These are phyloP conservation scores for Scheffersomyces segobiensis DNA, from an alignment of 1,139 yeast genomes.

Conservation along the genomic window DNA sequence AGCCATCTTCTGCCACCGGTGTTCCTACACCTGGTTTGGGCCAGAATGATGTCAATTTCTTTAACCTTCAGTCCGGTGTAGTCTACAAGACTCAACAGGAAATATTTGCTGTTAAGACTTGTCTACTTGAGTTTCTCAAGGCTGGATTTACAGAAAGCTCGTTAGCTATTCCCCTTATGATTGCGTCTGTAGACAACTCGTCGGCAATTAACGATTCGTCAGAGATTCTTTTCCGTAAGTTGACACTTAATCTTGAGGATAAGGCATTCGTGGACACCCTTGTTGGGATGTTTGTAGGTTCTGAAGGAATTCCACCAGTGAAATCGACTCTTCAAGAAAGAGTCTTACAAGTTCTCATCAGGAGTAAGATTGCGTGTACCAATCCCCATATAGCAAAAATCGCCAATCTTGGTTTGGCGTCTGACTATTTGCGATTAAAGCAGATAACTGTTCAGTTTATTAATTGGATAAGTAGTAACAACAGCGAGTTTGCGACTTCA, in stretches of 20 bases:
- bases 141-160: constrained; percentile 40
- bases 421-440: constrained; percentile 48
- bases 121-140: constrained; percentile 35
- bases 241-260: constrained; percentile 55
- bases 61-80: constrained; percentile 70
- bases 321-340: constrained; percentile 56
- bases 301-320: constrained; percentile 49
- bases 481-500: constrained; percentile 13
- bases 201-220: constrained; percentile 55
- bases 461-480: constrained; percentile 46
- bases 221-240: constrained; percentile 50
- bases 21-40: constrained; percentile 63
- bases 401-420: constrained; percentile 57
- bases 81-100: constrained; percentile 50
- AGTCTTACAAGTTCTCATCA: constrained; percentile 52
- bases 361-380: constrained; percentile 52
- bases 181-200: constrained; percentile 65
- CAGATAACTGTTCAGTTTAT: constrained; percentile 62
- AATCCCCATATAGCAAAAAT: constrained; percentile 39
- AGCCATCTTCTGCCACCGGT: constrained; percentile 36
- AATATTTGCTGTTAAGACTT: constrained; percentile 45
- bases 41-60: constrained; percentile 53
- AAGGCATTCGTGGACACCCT: constrained; percentile 41
- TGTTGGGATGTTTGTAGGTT: constrained; percentile 49
- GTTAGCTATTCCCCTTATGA: constrained; percentile 48